A percentile compares a stretch with the other conserved stretches of the same genome.
phyloP scores from a whole-genome alignment of 352 stramenopile species.

The Phytophthora chlamydospora region DNA sequence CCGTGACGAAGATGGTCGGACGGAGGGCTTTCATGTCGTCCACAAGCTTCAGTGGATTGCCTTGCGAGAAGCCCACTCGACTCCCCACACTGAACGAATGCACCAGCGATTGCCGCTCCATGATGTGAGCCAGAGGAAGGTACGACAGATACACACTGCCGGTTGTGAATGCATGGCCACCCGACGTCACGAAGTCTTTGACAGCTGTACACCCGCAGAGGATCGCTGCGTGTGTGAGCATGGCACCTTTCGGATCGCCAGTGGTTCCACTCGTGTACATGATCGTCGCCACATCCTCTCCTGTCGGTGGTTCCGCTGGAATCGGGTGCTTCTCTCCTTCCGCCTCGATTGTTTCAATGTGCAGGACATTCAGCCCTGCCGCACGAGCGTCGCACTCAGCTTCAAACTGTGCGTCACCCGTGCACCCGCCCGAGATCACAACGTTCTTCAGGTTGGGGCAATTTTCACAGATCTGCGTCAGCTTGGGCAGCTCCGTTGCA shows the following conservation, averaged over 20 bases:
- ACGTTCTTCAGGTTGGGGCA: conserved; percentile 60
- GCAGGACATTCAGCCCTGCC: conserved; percentile 46
- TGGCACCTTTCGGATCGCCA: conserved; percentile 94
- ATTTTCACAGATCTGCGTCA: conserved; percentile 36
- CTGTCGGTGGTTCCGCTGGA: conserved; percentile 36
- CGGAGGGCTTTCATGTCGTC: conserved; percentile 92
- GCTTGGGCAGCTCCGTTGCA: conserved; percentile 53
- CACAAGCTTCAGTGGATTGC: conserved; percentile 89
- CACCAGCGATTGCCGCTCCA: conserved; percentile 84
- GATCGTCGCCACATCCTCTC: conserved; percentile 91
- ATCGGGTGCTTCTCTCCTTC: conserved; percentile 42
- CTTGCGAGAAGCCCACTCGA: conserved; percentile 94
- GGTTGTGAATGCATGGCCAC: conserved; percentile 34
- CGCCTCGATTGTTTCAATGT: conserved; percentile 46
- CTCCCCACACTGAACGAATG: conserved; percentile 74
- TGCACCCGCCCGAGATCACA: conserved; percentile 41
- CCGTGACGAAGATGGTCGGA: conserved; percentile 92
- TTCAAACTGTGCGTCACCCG: conserved; percentile 43
- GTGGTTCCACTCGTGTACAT: conserved; percentile 97
- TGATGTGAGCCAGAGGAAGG: conserved; percentile 96
- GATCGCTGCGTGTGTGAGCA: conserved; percentile 92
- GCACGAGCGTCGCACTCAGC: conserved; percentile 33
- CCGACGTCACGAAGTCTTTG: conserved; percentile 38
- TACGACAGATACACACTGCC: conserved; percentile 95
- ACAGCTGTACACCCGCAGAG: conserved; percentile 38